A percentile compares a stretch with the other conserved stretches of the same genome.
Evolutionary conservation across 2,329 filamentous ascomycete species (phyloP).

Genomic region (Byssoonygena ceratinophila): DNA sequence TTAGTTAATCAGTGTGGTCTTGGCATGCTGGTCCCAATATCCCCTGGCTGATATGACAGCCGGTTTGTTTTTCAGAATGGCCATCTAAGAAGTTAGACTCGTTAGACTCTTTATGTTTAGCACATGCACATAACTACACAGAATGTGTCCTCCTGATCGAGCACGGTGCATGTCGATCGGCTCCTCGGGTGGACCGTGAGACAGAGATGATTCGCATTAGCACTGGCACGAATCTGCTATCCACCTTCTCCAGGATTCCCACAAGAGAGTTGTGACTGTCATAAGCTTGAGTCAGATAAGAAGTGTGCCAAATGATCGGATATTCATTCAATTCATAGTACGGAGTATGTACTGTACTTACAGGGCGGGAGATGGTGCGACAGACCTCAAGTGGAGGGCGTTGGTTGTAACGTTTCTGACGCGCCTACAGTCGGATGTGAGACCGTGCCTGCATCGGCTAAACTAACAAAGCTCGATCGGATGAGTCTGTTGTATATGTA

Average conservation of each 20-base stretch:
- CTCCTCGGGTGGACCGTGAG: background rate
- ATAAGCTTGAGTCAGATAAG: too few species aligned
- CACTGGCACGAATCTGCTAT: background rate
- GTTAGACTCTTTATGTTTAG: too few species aligned
- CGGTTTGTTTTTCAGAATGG: background rate
- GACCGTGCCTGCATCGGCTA: too few species aligned
- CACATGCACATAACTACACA: too few species aligned
- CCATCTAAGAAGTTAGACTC: too few species aligned
- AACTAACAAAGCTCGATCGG: too few species aligned
- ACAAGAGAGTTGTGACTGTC: too few species aligned
- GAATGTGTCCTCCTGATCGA: background rate
- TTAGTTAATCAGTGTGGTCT: background rate
- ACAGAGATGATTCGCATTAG: background rate
- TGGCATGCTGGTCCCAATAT: background rate
- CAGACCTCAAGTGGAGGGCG: background rate
- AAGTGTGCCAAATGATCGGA: background rate
- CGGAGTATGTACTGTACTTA: background rate
- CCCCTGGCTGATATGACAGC: too few species aligned
- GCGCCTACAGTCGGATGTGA: constrained; percentile 3
- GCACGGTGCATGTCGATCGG: constrained; percentile 3
- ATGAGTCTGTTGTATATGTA: background rate
- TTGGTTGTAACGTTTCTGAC: constrained; percentile 1
- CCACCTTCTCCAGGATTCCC: background rate
- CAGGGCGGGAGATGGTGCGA: constrained; percentile 4
- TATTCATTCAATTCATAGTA: background rate